Percentiles rank a stretch among this genome's conserved stretches.
These are phyloP conservation scores for Gnomoniopsis smithogilvyi DNA, from an alignment of 2,329 filamentous ascomycete species.

Conservation along the genomic window DNA sequence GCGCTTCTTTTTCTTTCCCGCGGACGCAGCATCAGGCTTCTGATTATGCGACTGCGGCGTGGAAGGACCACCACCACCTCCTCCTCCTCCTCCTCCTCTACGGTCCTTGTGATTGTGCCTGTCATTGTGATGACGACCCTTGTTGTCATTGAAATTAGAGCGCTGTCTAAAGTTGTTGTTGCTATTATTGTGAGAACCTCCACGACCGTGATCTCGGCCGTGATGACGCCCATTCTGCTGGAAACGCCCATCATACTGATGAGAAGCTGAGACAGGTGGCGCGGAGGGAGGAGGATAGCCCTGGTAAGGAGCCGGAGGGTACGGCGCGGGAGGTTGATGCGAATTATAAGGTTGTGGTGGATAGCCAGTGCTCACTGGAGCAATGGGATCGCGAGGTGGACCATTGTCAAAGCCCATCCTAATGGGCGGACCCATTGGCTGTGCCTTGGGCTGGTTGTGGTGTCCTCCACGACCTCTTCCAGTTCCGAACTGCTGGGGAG, in stretches of 20 bases:
- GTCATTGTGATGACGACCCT: slow-evolving; percentile 28
- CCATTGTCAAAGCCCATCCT: slow-evolving; percentile 50
- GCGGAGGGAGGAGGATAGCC: slow-evolving; percentile 35
- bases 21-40: slow-evolving; percentile 49
- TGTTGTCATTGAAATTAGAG: slow-evolving; percentile 35
- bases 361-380: slow-evolving; percentile 44
- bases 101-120: slow-evolving; percentile 24
- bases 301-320: slow-evolving; percentile 31
- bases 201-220: slow-evolving; percentile 35
- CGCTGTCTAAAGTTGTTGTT: slow-evolving; percentile 29
- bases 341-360: slow-evolving; percentile 31
- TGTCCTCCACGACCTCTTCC: slow-evolving; percentile 40
- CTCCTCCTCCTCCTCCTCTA: slow-evolving; percentile 32
- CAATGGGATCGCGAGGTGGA: slow-evolving; percentile 36
- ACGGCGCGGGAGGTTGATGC: slow-evolving; percentile 23
- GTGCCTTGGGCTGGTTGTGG: slow-evolving; percentile 33
- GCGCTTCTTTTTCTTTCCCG: slow-evolving; percentile 66
- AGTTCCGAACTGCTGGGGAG: slow-evolving; percentile 35
- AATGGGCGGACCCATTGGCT: slow-evolving; percentile 52
- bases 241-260: slow-evolving; percentile 28
- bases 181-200: slow-evolving; percentile 32
- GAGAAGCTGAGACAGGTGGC: slow-evolving; percentile 24
- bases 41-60: slow-evolving; percentile 35
- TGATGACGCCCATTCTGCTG: slow-evolving; percentile 34
- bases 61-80: slow-evolving; percentile 25